A percentile compares a stretch with the other conserved stretches of the same genome.
Evolutionary conservation across 305 asterid genomes (phyloP).

Genomic region (Fraxinus nigra): DNA sequence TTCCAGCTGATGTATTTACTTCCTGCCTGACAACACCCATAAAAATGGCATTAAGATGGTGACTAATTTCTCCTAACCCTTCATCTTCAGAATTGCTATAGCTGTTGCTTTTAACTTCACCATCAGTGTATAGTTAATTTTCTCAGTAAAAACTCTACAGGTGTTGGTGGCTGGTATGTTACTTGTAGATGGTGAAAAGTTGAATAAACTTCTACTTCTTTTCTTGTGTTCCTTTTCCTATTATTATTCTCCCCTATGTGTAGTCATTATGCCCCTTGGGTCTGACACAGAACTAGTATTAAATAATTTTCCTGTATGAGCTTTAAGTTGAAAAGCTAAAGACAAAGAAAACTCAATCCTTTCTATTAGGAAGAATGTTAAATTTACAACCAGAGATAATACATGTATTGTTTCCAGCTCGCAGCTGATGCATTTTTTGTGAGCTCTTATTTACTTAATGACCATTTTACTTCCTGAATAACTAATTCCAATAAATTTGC

Average conservation of each 20-base stretch:
- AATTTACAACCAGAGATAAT: background rate
- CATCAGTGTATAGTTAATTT: background rate
- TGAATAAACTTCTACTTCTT: constrained; percentile 5
- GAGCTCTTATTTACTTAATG: background rate
- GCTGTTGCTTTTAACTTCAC: constrained; percentile 6
- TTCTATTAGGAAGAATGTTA: background rate
- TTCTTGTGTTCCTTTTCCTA: constrained; percentile 10
- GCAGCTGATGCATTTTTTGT: background rate
- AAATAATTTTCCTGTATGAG: background rate
- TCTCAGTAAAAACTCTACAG: background rate
- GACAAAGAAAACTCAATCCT: background rate
- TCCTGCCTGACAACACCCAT: constrained; percentile 98
- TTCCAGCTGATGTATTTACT: constrained; percentile 96
- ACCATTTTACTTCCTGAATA: background rate
- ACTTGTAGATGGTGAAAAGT: constrained; percentile 13
- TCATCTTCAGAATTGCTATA: constrained; percentile 25
- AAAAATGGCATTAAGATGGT: constrained; percentile 99
- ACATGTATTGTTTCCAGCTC: background rate
- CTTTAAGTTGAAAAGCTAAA: background rate
- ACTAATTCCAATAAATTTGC: background rate
- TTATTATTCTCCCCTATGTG: background rate
- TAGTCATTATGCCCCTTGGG: background rate
- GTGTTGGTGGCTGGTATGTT: background rate
- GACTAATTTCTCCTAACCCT: constrained; percentile 25
- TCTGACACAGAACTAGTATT: background rate